phyloP scores from a whole-genome alignment of 208 protist genomes.

The Leishmania martiniquensis region DNA sequence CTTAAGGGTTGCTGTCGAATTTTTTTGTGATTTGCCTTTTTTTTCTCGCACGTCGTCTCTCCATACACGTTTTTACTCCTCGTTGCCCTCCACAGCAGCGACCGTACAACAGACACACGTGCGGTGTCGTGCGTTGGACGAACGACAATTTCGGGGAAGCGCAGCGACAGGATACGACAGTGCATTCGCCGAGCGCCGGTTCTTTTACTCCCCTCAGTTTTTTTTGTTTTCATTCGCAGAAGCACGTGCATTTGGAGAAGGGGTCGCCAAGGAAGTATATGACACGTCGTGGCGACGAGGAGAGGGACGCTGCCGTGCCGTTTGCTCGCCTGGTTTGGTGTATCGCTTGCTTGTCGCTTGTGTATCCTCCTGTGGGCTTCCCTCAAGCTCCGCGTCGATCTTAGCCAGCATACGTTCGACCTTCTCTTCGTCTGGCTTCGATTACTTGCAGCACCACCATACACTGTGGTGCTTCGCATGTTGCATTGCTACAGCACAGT shows the following conservation, averaged over 20 bases:
- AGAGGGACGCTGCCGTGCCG: background rate
- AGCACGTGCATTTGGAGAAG: background rate
- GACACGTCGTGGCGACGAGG: background rate
- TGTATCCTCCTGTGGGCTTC: background rate
- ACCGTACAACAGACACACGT: background rate
- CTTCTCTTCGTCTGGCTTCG: background rate
- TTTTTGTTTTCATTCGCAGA: too few species aligned
- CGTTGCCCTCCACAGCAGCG: too few species aligned
- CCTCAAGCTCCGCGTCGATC: background rate
- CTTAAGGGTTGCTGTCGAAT: too few species aligned
- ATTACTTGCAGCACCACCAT: background rate
- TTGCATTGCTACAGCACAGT: background rate
- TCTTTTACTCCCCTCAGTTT: too few species aligned
- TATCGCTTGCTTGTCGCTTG: background rate
- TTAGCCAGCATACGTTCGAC: background rate
- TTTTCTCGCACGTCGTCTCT: too few species aligned
- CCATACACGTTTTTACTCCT: too few species aligned
- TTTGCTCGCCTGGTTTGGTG: background rate
- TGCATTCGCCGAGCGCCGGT: too few species aligned
- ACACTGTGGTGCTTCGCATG: background rate
- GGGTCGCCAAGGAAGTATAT: background rate
- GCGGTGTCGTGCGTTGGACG: too few species aligned
- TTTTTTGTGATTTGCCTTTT: too few species aligned
- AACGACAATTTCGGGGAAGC: too few species aligned
- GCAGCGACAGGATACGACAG: too few species aligned